Conservation (phyloP, 2,329 filamentous ascomycete species). For the Thyridium curvatum region DNA sequence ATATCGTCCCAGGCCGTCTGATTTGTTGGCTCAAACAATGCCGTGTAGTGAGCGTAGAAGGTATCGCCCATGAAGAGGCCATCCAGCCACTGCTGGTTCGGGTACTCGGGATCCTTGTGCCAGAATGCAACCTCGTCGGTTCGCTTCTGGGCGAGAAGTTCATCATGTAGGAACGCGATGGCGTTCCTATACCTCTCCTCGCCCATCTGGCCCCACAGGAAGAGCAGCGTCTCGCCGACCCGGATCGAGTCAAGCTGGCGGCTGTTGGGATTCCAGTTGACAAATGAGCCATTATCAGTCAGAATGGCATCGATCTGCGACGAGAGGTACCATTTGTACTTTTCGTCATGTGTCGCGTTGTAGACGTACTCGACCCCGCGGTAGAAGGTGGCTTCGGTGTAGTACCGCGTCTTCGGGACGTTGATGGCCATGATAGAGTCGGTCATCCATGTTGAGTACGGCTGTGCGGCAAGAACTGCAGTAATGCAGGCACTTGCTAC, state of each 20-base stretch:
- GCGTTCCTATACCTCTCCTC: constrained; percentile 42
- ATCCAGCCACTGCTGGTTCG: constrained; percentile 52
- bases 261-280: constrained; percentile 35
- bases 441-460: constrained; percentile 31
- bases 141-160: constrained; percentile 41
- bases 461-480: background rate
- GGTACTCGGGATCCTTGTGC: constrained; percentile 40
- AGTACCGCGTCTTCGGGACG: constrained; percentile 30
- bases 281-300: constrained; percentile 36
- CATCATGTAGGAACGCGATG: constrained; percentile 35
- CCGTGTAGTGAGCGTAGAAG: constrained; percentile 34
- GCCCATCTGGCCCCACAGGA: constrained; percentile 38
- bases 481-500: too few species aligned
- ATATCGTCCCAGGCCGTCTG: constrained; percentile 30
- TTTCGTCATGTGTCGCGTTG: constrained; percentile 9
- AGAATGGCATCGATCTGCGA: constrained; percentile 40
- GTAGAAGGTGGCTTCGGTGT: constrained; percentile 39
- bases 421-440: constrained; percentile 37
- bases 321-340: constrained; percentile 27
- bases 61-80: constrained; percentile 45
- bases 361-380: constrained; percentile 40
- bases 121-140: constrained; percentile 47
- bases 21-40: constrained; percentile 27
- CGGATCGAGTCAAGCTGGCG: constrained; percentile 48
- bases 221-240: constrained; percentile 44